phyloP scores from a whole-genome alignment of 768 basidiomycete genomes.

The Phlegmacium glaucopus region DNA sequence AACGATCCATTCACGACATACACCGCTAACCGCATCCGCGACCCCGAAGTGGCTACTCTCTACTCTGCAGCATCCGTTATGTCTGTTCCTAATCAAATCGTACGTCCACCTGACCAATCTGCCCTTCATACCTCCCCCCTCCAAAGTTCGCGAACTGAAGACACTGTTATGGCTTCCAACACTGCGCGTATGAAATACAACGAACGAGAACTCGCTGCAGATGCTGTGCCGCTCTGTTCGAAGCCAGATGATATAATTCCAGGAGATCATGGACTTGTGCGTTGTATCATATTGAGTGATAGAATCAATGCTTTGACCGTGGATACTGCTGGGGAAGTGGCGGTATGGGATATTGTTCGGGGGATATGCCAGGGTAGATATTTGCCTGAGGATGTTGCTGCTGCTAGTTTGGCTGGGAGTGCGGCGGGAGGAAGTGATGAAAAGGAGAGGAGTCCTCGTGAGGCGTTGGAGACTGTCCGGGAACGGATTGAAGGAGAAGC shows the following conservation, averaged over 20 bases:
- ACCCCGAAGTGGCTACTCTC: slow-evolving; percentile 80
- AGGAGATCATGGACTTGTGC: slow-evolving; percentile 80
- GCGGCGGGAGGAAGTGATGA: slow-evolving; percentile 37
- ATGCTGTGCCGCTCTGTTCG: slow-evolving; percentile 56
- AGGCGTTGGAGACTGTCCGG: slow-evolving; percentile 82
- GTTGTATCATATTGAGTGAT: slow-evolving; percentile 82
- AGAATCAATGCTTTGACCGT: slow-evolving; percentile 88
- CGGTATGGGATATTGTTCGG: slow-evolving; percentile 89
- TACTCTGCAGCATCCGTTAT: slow-evolving; percentile 84
- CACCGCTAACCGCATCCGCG: slow-evolving; percentile 40
- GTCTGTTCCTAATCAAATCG: slow-evolving; percentile 44
- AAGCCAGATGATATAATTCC: slow-evolving; percentile 67
- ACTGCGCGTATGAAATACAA: slow-evolving; percentile 54
- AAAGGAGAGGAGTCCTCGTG: slow-evolving; percentile 64
- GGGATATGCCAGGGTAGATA: slow-evolving; percentile 75
- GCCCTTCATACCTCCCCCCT: slow-evolving; percentile 16
- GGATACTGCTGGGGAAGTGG: slow-evolving; percentile 84
- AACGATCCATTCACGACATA: slow-evolving; percentile 56
- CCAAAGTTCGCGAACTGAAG: slow-evolving; percentile 33
- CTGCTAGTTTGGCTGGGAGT: slow-evolving; percentile 49
- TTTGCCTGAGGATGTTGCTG: slow-evolving; percentile 59
- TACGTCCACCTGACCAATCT: slow-evolving; percentile 21
- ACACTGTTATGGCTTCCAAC: slow-evolving; percentile 31
- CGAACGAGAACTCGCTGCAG: slow-evolving; percentile 75
- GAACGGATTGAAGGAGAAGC: slow-evolving; percentile 96